phyloP scores from a whole-genome alignment of 2,329 filamentous ascomycete species.

The Monilinia polystroma region DNA sequence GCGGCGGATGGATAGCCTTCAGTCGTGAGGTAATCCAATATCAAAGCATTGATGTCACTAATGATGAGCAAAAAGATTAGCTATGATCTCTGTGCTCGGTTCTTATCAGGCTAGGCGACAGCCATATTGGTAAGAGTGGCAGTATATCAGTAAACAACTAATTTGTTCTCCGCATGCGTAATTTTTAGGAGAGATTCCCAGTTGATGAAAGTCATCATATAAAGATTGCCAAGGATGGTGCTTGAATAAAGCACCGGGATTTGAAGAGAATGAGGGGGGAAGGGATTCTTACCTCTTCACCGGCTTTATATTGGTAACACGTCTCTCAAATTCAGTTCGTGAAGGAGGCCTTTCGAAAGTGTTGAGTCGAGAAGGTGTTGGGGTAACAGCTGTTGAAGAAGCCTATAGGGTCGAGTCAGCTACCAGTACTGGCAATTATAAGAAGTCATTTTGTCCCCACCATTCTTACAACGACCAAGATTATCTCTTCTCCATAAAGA shows the following conservation, averaged over 20 bases:
- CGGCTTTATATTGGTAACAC: slow-evolving; percentile 79
- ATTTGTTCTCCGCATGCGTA: slow-evolving; percentile 80
- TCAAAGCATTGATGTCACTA: slow-evolving; percentile 92
- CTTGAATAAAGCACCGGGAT: slow-evolving; percentile 8
- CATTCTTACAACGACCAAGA: slow-evolving; percentile 35
- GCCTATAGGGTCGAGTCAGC: slow-evolving; percentile 30
- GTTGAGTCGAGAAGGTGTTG: slow-evolving; percentile 52
- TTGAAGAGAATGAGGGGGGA: slow-evolving; percentile 15
- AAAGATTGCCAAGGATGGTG: slow-evolving; percentile 38
- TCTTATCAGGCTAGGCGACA: slow-evolving; percentile 6
- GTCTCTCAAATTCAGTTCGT: slow-evolving; percentile 64
- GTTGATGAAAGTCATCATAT: slow-evolving; percentile 81
- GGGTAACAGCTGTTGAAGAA: slow-evolving; percentile 53
- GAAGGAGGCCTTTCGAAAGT: slow-evolving; percentile 1
- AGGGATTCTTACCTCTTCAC: slow-evolving; percentile 74
- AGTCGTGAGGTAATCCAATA: slow-evolving; percentile 95
- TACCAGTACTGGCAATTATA: neutral
- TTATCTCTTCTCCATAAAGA: slow-evolving; percentile 33
- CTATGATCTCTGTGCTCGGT: neutral
- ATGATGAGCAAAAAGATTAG: slow-evolving; percentile 23
- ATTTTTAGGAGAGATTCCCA: slow-evolving; percentile 99
- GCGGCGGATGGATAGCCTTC: slow-evolving; percentile 93
- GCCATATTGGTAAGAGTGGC: slow-evolving; percentile 20
- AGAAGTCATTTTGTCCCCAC: slow-evolving; percentile 27
- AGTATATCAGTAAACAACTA: slow-evolving; percentile 70